Conservation (phyloP, 352 stramenopile species). For the Phytophthora hybrid region DNA sequence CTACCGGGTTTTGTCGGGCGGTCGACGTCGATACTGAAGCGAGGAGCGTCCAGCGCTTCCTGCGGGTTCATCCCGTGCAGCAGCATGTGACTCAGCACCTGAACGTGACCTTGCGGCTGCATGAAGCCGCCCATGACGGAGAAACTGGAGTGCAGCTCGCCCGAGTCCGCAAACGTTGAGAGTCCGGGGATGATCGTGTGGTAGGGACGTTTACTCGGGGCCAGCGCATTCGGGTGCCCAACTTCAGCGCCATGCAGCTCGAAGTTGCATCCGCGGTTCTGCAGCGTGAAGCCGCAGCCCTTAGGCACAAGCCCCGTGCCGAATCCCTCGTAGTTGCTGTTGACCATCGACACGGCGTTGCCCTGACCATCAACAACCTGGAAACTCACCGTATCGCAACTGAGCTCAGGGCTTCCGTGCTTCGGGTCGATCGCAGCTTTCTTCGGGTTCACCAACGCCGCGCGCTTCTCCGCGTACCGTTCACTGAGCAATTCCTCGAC, state of each 20-base stretch:
- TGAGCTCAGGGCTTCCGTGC: conserved; percentile 68
- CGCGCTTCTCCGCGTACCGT: conserved; percentile 70
- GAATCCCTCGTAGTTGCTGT: conserved; percentile 98
- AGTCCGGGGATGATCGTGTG: conserved; percentile 99
- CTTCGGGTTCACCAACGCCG: conserved; percentile 48
- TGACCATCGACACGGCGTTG: conserved; percentile 98
- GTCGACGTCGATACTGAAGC: conserved; percentile 93
- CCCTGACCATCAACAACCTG: conserved; percentile 95
- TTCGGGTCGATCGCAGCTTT: conserved; percentile 63
- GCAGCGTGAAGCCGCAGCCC: conserved; percentile 95
- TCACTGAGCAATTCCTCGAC: conserved; percentile 83
- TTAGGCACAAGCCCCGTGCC: conserved; percentile 95
- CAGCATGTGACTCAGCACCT: conserved; percentile 94
- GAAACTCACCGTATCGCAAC: conserved; percentile 95
- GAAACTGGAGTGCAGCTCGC: conserved; percentile 94
- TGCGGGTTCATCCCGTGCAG: conserved; percentile 85
- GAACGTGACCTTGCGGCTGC: conserved; percentile 97
- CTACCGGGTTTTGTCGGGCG: conserved; percentile 59
- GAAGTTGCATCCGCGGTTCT: conserved; percentile 98
- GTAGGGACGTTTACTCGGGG: conserved; percentile 94
- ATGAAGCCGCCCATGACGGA: conserved; percentile 94
- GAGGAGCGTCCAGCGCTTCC: conserved; percentile 92
- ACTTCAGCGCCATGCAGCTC: conserved; percentile 64
- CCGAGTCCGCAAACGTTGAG: conserved; percentile 85
- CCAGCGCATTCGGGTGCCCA: conserved; percentile 93